A percentile compares a stretch with the other conserved stretches of the same genome.
These are phyloP conservation scores for Anastatica hierochuntica DNA, from an alignment of 345 rosid genomes.

Conservation along the genomic window DNA sequence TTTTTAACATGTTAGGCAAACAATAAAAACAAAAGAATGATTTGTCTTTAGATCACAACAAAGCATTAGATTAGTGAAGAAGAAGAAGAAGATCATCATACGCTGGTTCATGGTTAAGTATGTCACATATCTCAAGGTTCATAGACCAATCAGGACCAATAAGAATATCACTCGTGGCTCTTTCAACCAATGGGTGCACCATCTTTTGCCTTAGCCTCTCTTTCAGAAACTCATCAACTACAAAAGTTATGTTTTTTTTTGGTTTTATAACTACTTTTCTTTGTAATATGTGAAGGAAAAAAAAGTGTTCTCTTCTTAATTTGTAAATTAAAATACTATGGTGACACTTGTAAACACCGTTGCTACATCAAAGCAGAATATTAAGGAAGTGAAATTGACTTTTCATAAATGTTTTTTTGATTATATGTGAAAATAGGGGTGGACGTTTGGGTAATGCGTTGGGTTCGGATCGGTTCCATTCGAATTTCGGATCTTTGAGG, in stretches of 20 bases:
- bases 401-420: not conserved
- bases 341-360: conserved; percentile 23
- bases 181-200: conserved; percentile 95
- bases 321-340: not conserved
- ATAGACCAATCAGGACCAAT: conserved; percentile 99
- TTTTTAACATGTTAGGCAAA: not conserved
- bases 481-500: no score
- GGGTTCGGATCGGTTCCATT: no score
- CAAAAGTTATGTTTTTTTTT: not conserved
- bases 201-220: conserved; percentile 28
- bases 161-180: conserved; percentile 97
- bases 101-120: conserved; percentile 92
- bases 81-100: conserved; percentile 19
- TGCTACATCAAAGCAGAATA: conserved; percentile 23
- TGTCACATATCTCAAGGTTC: conserved; percentile 98
- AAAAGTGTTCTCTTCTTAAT: conserved; percentile 1
- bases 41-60: not conserved
- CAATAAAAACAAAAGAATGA: not conserved
- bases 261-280: no score
- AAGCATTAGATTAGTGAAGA: not conserved
- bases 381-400: conserved; percentile 25
- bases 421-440: no score
- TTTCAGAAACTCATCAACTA: conserved; percentile 4
- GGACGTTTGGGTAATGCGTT: no score
- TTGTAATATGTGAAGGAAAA: not conserved